Base-by-base conservation (phyloP, 345 rosid genomes). In the Bruguiera gymnorhiza region DNA sequence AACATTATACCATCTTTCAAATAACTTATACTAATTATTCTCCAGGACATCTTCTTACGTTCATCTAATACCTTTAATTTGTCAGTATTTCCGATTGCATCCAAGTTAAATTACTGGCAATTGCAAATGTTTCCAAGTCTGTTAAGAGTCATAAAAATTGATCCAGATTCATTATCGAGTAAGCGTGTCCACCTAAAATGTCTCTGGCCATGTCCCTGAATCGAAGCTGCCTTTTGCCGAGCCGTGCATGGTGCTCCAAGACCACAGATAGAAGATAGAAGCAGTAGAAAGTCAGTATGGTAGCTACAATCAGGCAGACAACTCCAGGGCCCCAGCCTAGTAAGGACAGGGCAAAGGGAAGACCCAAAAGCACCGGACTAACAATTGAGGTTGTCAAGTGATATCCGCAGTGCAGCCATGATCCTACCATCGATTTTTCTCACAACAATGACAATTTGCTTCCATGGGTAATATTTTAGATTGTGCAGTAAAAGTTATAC, bases 321-420 rank as follows among this genome's bases (percentile, higher is more conserved):
- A 74, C 43, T 52, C 83, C 86, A 7, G 70, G 55, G 8, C 1
- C 77, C 84, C 83, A 83, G 1, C 84, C 79, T 0, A 83, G 71
- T 32, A 73, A 23, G 10, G 64, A 46, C 32, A 83, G 37, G 8
- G 82, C 70, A 46, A 73, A 83, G 2, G 86, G 86, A 56, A 83
- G 75, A 68, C 81, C 66, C n/a, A 73, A 70, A 4, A 78, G 63
- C 50, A 65, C 76, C 5, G 82, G 85, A 67, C 78, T 79, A 8
- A 81, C 82, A 6, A 81, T 78, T 2, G 85, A 78, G 66, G 84
- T 78, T 58, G 82, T 81, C 73, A 81, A 75, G 70, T 81, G 84
- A 43, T 66, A 81, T 65, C 85, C 80, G 55, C 82, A 66, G 57
- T 81, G 82, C 68, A 70, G 0, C 85, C 85, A 81, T 67, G 85